phyloP scores from a whole-genome alignment of 495 filamentous ascomycete genomes.

The Cenococcum geophilum region DNA sequence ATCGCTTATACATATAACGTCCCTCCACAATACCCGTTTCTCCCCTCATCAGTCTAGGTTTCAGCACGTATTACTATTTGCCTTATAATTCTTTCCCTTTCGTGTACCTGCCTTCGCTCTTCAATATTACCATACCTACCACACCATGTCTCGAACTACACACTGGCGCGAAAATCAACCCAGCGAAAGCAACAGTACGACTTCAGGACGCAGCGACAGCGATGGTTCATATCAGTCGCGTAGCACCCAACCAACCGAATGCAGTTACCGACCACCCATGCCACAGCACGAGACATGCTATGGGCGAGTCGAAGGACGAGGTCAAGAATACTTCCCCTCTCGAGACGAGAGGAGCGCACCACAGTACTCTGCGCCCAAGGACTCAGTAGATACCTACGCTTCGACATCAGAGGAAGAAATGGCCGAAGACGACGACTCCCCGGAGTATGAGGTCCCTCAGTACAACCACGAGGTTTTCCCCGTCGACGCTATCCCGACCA shows the following conservation, averaged over 20 bases:
- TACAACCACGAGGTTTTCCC: constrained; percentile 55
- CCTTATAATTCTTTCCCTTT: not conserved
- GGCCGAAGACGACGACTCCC: constrained; percentile 43
- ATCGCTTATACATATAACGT: constrained; percentile 1
- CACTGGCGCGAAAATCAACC: constrained; percentile 25
- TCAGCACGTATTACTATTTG: constrained; percentile 2
- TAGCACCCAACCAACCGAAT: constrained; percentile 39
- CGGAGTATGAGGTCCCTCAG: constrained; percentile 42
- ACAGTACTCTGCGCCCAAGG: constrained; percentile 47
- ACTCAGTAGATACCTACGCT: constrained; percentile 73
- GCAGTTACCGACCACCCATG: constrained; percentile 50
- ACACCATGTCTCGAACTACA: constrained; percentile 22
- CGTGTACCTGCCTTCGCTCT: not conserved
- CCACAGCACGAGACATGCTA: constrained; percentile 23
- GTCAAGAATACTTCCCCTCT: constrained; percentile 35
- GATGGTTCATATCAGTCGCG: constrained; percentile 56
- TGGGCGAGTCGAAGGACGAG: constrained; percentile 38
- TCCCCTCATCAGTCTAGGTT: not conserved
- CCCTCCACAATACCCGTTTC: not conserved
- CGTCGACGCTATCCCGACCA: constrained; percentile 63
- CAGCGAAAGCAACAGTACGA: constrained; percentile 34
- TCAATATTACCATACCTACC: not conserved
- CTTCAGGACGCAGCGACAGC: constrained; percentile 56
- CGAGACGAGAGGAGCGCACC: constrained; percentile 31
- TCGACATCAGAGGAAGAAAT: constrained; percentile 66